These are phyloP conservation scores for Globisporangium camurandrum DNA, from an alignment of 352 stramenopile species.

Conservation along the genomic window DNA sequence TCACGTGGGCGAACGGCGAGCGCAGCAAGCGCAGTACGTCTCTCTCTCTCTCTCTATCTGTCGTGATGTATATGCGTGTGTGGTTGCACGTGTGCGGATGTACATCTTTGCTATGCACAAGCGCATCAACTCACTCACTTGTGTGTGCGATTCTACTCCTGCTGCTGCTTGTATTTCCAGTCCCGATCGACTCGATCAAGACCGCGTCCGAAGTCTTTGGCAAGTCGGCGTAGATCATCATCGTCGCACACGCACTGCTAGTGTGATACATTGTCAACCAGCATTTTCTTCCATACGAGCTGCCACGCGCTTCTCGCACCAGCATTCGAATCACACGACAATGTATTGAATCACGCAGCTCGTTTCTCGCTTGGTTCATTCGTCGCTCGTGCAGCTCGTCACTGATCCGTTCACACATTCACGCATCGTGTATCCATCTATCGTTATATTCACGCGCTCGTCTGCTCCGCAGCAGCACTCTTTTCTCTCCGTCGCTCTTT, in stretches of 20 bases:
- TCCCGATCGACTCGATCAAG: constrained; percentile 77
- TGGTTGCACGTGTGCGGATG: background rate
- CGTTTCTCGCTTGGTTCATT: too few species aligned
- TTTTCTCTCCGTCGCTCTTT: too few species aligned
- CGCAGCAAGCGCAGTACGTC: constrained; percentile 61
- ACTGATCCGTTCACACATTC: too few species aligned
- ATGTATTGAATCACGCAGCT: too few species aligned
- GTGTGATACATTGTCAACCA: too few species aligned
- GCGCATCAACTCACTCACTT: background rate
- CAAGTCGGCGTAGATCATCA: constrained; percentile 49
- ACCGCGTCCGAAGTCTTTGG: constrained; percentile 74
- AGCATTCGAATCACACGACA: too few species aligned
- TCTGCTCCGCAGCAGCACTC: too few species aligned
- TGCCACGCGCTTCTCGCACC: too few species aligned
- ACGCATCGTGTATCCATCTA: too few species aligned
- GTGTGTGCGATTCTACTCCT: background rate
- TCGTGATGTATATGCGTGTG: background rate
- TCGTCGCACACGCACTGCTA: constrained; percentile 20
- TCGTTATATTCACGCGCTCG: too few species aligned
- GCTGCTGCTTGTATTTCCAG: constrained; percentile 14
- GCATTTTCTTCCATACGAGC: too few species aligned
- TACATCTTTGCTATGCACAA: constrained; percentile 2
- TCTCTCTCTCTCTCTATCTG: background rate
- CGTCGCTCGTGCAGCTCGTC: too few species aligned
- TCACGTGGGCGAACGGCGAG: constrained; percentile 82